These are phyloP conservation scores for Tubosaeta sp. DNA, from an alignment of 768 basidiomycete genomes.

Conservation along the genomic window DNA sequence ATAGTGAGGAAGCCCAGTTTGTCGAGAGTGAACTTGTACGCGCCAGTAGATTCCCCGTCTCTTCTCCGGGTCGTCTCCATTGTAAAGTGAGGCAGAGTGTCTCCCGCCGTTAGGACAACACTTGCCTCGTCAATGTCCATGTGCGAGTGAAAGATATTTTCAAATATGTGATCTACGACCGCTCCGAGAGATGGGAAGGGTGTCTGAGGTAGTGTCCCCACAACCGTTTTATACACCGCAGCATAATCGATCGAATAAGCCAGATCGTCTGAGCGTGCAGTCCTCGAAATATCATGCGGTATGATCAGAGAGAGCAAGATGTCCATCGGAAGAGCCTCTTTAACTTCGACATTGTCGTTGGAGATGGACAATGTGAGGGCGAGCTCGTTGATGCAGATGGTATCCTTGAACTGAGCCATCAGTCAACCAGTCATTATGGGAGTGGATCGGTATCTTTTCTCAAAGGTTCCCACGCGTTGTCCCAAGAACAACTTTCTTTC, in stretches of 20 bases:
- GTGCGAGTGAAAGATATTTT: conserved; percentile 34
- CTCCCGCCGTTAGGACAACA: conserved; percentile 46
- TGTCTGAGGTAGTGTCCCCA: conserved; percentile 19
- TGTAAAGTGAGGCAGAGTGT: conserved; percentile 41
- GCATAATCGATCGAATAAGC: conserved; percentile 60
- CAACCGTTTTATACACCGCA: conserved; percentile 34
- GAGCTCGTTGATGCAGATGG: conserved; percentile 48
- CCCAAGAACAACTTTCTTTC: too few species aligned
- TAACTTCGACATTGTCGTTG: conserved; percentile 28
- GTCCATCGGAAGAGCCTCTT: conserved; percentile 40
- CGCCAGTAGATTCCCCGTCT: conserved; percentile 14
- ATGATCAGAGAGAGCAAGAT: conserved; percentile 51
- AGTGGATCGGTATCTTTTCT: too few species aligned
- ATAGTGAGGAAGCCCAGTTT: conserved; percentile 51
- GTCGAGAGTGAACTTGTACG: conserved; percentile 23
- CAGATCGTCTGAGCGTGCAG: conserved; percentile 53
- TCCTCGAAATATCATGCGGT: conserved; percentile 42
- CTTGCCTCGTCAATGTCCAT: conserved; percentile 33
- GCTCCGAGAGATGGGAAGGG: conserved; percentile 44
- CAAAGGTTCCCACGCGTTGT: too few species aligned
- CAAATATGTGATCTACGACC: conserved; percentile 40
- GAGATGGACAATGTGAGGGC: conserved; percentile 38
- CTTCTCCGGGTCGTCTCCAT: conserved; percentile 35
- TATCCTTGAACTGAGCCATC: conserved; percentile 14
- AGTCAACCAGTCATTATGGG: too few species aligned